These are phyloP conservation scores for Nakazawaea molendinolei DNA, from an alignment of 805 yeast species.

Conservation along the genomic window DNA sequence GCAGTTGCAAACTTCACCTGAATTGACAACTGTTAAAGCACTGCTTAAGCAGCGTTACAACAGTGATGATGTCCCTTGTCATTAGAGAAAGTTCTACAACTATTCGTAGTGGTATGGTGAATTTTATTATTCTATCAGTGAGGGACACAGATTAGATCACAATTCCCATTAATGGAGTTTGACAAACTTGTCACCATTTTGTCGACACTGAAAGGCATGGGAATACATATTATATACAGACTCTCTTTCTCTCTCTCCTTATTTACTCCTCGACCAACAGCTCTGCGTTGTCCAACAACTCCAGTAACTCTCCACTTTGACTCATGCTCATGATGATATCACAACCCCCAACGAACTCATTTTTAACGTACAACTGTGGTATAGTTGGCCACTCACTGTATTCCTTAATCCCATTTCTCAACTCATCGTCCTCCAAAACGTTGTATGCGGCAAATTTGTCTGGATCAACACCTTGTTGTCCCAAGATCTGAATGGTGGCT, in stretches of 20 bases:
- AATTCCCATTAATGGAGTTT: too few relatives aligned
- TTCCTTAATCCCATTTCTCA: constrained; percentile 93
- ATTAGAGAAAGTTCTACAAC: too few relatives aligned
- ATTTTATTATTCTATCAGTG: too few relatives aligned
- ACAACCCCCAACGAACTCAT: constrained; percentile 96
- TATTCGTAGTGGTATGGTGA: too few relatives aligned
- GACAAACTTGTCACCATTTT: too few relatives aligned
- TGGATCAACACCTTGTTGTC: constrained; percentile 97
- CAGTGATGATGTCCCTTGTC: too few relatives aligned
- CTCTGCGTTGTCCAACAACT: constrained; percentile 69
- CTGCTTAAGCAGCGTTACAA: too few relatives aligned
- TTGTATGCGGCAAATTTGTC: constrained; percentile 94
- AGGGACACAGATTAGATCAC: too few relatives aligned
- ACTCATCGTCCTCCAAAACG: constrained; percentile 89
- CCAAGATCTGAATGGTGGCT: constrained; percentile 87
- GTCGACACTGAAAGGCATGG: constrained; percentile 11
- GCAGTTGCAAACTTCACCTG: too few relatives aligned
- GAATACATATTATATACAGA: constrained; percentile 1
- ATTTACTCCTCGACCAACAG: constrained; percentile 68
- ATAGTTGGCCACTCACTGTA: constrained; percentile 97
- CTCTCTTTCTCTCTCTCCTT: background rate
- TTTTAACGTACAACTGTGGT: constrained; percentile 87
- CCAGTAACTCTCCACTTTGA: constrained; percentile 82
- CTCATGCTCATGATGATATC: constrained; percentile 93
- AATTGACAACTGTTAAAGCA: too few relatives aligned